These are phyloP conservation scores for Cerioporus squamosus DNA, from an alignment of 1,284 basidiomycete species.

Conservation along the genomic window DNA sequence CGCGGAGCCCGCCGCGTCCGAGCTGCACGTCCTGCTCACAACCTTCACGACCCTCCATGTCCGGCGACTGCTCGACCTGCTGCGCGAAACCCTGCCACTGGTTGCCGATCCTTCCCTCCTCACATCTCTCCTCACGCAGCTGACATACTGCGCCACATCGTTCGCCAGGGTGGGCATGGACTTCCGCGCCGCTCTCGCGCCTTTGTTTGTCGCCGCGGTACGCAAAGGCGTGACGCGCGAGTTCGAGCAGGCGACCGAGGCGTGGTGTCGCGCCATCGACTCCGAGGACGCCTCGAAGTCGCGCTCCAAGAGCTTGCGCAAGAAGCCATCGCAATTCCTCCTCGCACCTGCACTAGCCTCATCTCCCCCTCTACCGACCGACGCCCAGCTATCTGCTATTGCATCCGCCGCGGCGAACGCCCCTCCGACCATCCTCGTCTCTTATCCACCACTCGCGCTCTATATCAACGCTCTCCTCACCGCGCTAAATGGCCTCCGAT, in stretches of 20 bases:
- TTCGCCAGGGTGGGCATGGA: conserved; percentile 92
- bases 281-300: conserved; percentile 17
- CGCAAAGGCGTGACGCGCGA: conserved; percentile 45
- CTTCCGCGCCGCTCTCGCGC: conserved; percentile 70
- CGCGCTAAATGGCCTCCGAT: conserved; percentile 80
- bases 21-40: conserved; percentile 54
- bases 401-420: conserved; percentile 45
- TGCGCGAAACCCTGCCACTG: conserved; percentile 51
- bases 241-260: conserved; percentile 38
- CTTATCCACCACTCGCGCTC: conserved; percentile 79
- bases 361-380: conserved; percentile 33
- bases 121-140: conserved; percentile 86
- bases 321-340: conserved; percentile 27
- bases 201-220: conserved; percentile 68
- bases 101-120: conserved; percentile 70
- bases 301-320: conserved; percentile 13
- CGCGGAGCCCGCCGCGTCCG: conserved; percentile 19
- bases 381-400: conserved; percentile 26
- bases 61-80: conserved; percentile 62
- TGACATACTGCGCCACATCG: conserved; percentile 91
- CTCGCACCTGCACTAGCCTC: conserved; percentile 20
- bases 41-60: conserved; percentile 57
- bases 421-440: conserved; percentile 70
- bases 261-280: conserved; percentile 24
- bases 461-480: conserved; percentile 78